phyloP scores from a whole-genome alignment of 2,329 filamentous ascomycete genomes.

The Boeremia exigua region DNA sequence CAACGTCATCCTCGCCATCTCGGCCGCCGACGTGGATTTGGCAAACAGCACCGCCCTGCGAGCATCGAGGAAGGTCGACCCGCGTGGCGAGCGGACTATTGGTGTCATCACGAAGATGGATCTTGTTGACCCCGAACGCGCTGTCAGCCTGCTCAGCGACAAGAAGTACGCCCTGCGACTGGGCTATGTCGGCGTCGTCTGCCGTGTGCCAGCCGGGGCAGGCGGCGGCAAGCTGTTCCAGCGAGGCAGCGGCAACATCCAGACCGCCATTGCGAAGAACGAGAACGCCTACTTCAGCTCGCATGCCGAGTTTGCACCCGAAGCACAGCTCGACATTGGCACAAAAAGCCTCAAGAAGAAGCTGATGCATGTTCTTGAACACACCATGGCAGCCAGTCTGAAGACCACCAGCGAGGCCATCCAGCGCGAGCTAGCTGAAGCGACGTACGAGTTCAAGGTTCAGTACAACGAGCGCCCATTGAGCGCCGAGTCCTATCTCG shows the following conservation, averaged over 20 bases:
- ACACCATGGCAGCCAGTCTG: constrained; percentile 94
- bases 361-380: constrained; percentile 94
- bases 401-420: constrained; percentile 91
- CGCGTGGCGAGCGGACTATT: constrained; percentile 92
- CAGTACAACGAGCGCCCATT: constrained; percentile 97
- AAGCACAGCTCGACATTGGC: constrained; percentile 76
- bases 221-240: constrained; percentile 75
- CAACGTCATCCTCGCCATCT: constrained; percentile 96
- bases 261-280: constrained; percentile 82
- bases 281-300: constrained; percentile 86
- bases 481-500: constrained; percentile 94
- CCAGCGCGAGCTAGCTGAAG: constrained; percentile 92
- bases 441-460: constrained; percentile 98
- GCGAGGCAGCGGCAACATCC: constrained; percentile 79
- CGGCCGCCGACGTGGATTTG: constrained; percentile 94
- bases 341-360: constrained; percentile 90
- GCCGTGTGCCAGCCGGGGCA: constrained; percentile 72
- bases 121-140: constrained; percentile 82
- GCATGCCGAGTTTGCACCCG: constrained; percentile 82
- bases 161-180: constrained; percentile 93
- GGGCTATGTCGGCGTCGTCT: constrained; percentile 95
- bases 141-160: constrained; percentile 79
- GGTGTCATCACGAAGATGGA: constrained; percentile 99
- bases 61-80: constrained; percentile 89
- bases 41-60: constrained; percentile 93